Percentiles rank a stretch among this genome's conserved stretches.
Evolutionary conservation across 257 asterid species (phyloP).

Genomic region (Solanum sitiens): DNA sequence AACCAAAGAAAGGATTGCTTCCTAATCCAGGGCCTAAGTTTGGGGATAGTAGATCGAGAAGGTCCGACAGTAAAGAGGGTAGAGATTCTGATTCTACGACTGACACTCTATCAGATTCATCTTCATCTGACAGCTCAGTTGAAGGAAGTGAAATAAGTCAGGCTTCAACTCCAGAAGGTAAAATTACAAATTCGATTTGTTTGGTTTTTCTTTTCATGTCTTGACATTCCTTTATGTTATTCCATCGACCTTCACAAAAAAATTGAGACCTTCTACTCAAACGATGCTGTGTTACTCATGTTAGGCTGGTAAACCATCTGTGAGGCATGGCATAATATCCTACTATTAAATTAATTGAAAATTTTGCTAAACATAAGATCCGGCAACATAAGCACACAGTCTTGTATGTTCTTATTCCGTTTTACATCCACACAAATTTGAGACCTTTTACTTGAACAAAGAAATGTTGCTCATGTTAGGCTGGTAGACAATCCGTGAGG

Average conservation of each 20-base stretch:
- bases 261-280: not conserved
- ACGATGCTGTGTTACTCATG: not conserved
- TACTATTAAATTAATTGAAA: not conserved
- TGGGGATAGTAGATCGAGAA: slow-evolving; percentile 37
- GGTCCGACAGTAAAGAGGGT: slow-evolving; percentile 39
- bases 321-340: not conserved
- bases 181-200: not conserved
- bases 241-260: not conserved
- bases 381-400: not conserved
- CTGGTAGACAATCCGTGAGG: not conserved
- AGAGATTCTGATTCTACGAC: slow-evolving; percentile 32
- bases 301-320: not conserved
- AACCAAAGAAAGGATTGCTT: slow-evolving; percentile 26
- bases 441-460: not conserved
- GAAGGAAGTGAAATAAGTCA: slow-evolving; percentile 49
- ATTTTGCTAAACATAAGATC: not conserved
- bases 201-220: not conserved
- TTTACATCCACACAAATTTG: not conserved
- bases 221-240: not conserved
- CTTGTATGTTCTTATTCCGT: not conserved
- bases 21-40: slow-evolving; percentile 29
- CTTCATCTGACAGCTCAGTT: slow-evolving; percentile 36
- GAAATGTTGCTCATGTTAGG: not conserved
- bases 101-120: slow-evolving; percentile 41
- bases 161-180: slow-evolving; percentile 42